Conservation (phyloP, 1,284 basidiomycete genomes). For the Chiua sp. region DNA sequence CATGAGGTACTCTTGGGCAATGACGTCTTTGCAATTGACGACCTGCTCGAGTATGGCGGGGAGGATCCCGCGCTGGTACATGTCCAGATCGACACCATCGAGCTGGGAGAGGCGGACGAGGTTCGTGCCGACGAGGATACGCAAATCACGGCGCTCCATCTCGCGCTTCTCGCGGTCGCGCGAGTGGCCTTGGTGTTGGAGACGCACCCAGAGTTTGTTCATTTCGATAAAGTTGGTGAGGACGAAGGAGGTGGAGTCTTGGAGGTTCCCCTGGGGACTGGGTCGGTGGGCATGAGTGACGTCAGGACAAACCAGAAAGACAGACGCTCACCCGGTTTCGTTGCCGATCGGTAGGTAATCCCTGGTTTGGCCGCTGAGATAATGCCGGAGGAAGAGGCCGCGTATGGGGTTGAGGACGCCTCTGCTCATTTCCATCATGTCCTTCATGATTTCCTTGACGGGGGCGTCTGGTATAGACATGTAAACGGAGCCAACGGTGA, state of each 20-base stretch:
- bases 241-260: slow-evolving; percentile 94
- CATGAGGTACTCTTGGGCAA: slow-evolving; percentile 98
- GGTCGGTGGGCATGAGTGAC: too few relatives aligned
- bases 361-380: slow-evolving; percentile 93
- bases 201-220: slow-evolving; percentile 98
- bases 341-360: slow-evolving; percentile 90
- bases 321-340: slow-evolving; percentile 73
- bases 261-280: slow-evolving; percentile 85
- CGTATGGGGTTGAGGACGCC: slow-evolving; percentile 94
- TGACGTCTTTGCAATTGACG: slow-evolving; percentile 96
- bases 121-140: slow-evolving; percentile 95
- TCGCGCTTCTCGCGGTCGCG: slow-evolving; percentile 95
- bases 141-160: slow-evolving; percentile 89
- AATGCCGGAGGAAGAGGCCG: slow-evolving; percentile 92
- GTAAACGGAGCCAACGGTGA: slow-evolving; percentile 96
- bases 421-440: slow-evolving; percentile 99
- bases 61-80: slow-evolving; percentile 86
- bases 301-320: background rate
- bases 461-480: slow-evolving; percentile 96
- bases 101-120: slow-evolving; percentile 92
- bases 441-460: slow-evolving; percentile 98
- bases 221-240: slow-evolving; percentile 98
- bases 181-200: slow-evolving; percentile 96
- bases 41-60: slow-evolving; percentile 94
- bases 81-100: slow-evolving; percentile 91